Evolutionary conservation across 78 protist genomes (phyloP), one percentile per base, ranked within the genome.

Genomic region (Monosiga brevicollis): DNA sequence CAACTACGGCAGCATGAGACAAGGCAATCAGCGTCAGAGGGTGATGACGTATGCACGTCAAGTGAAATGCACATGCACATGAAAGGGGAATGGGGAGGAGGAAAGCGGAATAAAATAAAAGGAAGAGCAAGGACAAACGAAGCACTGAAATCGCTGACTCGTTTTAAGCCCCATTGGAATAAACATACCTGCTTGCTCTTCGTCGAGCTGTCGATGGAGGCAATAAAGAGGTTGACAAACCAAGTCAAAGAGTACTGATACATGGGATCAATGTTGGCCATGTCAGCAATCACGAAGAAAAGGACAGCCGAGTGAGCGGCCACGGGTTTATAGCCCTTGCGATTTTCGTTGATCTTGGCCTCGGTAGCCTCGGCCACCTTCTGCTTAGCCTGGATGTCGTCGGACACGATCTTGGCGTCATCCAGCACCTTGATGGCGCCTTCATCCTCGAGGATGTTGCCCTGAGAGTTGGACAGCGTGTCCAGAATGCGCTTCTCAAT

Each of bases 401-500:
- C 36, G 15, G 87, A 71, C 73, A 43, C 86, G 40, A 54, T 71
- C 89, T 94, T 96, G 25, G 95, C 86, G n/a, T 80, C 86, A n/a
- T 80, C 83, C 1, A 96, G 93, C 25, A 91, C 88, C 26, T 86
- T 75, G 87, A 95, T 93, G 74, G 93, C 93, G n/a, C 0, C n/a
- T 78, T 91, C 95, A 55, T 92, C 91, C 42, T 92, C 98, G 55
- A 95, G 79, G 39, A 91, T 83, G 55, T 86, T 74, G 23, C 93
- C 93, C 78, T 87, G 43, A 32, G 88, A 42, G 26, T 81, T 43
- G 35, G 85, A 36, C 38, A 95, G 90, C 80, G 90, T 26, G 26
- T 72, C 26, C 34, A 95, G 87, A n/a, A 95, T 91, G 41, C 88
- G 54, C 62, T 89, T 94, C 78, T 95, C 93, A 38, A 93, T 49